Percentiles rank a stretch among this genome's conserved stretches.
These are phyloP conservation scores for Lodderomyces metapsilosis DNA, from an alignment of 1,139 yeast genomes.

Conservation along the genomic window DNA sequence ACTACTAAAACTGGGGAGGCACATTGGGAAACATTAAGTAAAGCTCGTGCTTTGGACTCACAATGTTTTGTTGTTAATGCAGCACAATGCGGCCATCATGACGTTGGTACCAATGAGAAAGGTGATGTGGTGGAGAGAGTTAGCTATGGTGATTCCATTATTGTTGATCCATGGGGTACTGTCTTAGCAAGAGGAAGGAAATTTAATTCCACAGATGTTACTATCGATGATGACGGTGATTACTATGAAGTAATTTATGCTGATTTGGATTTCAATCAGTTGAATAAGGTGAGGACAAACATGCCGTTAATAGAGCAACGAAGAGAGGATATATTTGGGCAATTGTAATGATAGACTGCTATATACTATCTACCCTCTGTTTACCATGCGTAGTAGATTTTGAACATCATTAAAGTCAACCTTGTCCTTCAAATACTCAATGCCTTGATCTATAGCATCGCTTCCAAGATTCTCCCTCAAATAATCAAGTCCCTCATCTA, in stretches of 20 bases:
- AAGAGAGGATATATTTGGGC: constrained; percentile 26
- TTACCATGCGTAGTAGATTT: constrained; percentile 1
- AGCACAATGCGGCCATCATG: constrained; percentile 84
- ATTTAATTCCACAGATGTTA: constrained; percentile 23
- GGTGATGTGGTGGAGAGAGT: constrained; percentile 32
- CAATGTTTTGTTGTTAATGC: constrained; percentile 90
- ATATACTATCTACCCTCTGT: too few relatives aligned
- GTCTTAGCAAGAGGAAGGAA: constrained; percentile 57
- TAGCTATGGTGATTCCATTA: constrained; percentile 83
- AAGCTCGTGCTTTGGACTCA: constrained; percentile 83
- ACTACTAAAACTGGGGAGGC: constrained; percentile 88
- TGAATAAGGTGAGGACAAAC: constrained; percentile 53
- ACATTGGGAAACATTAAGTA: constrained; percentile 82
- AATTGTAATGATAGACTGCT: constrained; percentile 1
- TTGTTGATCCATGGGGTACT: constrained; percentile 91
- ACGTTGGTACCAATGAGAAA: constrained; percentile 34
- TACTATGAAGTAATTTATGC: constrained; percentile 59
- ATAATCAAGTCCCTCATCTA: constrained; percentile 18
- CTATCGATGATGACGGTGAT: constrained; percentile 46
- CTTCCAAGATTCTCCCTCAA: constrained; percentile 12
- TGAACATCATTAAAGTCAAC: constrained; percentile 2
- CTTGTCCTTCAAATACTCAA: constrained; percentile 2
- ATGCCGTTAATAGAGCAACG: constrained; percentile 80
- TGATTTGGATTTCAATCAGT: constrained; percentile 57
- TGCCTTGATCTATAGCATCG: neutral